Evolutionary conservation across 257 asterid species (phyloP).

Genomic region (Ilex aquifolium): DNA sequence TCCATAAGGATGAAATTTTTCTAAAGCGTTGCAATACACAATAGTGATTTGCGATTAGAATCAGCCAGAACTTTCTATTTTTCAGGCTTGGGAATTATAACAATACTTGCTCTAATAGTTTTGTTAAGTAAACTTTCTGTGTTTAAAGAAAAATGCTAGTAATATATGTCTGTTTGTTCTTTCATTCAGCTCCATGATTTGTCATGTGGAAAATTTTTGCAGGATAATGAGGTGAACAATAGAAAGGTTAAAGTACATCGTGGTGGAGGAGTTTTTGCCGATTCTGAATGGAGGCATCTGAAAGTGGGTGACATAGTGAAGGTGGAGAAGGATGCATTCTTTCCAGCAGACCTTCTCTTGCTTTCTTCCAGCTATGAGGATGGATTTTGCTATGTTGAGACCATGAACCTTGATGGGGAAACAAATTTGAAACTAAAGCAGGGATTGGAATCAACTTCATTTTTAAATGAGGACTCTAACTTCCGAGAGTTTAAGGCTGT

Average conservation of each 20-base stretch:
- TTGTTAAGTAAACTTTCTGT: background rate
- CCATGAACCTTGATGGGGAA: conserved; percentile 96
- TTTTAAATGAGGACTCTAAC: conserved; percentile 40
- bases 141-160: background rate
- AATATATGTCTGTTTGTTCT: background rate
- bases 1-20: too few species aligned
- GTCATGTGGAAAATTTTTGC: background rate
- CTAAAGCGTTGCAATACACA: too few species aligned
- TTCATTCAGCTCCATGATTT: conserved; percentile 1
- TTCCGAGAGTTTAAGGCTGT: conserved; percentile 49
- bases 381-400: conserved; percentile 85
- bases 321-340: conserved; percentile 81
- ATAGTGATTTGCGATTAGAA: too few species aligned
- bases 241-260: conserved; percentile 67
- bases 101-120: too few species aligned
- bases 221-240: conserved; percentile 83
- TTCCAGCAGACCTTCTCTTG: conserved; percentile 82
- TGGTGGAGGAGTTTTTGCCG: conserved; percentile 51
- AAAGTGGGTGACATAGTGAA: conserved; percentile 82
- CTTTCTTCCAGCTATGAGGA: conserved; percentile 87
- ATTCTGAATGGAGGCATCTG: conserved; percentile 65
- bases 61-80: too few species aligned
- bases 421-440: conserved; percentile 87
- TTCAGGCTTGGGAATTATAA: too few species aligned
- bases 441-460: conserved; percentile 60